phyloP scores from a whole-genome alignment of 129 eudicot species.

The Pulicaria dysenterica region DNA sequence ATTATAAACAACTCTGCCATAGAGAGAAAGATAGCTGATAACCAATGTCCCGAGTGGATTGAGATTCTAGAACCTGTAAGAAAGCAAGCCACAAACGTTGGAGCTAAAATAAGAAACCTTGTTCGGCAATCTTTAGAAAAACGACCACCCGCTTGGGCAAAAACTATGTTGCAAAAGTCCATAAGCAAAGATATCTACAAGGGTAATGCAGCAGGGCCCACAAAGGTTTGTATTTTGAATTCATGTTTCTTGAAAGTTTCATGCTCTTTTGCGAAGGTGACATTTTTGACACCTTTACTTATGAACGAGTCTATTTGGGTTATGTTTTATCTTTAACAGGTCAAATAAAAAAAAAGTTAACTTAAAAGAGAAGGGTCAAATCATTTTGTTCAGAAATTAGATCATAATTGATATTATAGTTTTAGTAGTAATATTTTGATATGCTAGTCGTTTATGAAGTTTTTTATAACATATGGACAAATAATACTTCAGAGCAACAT shows the following conservation, averaged over 20 bases:
- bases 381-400: neutral
- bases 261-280: neutral
- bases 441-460: neutral
- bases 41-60: constrained; percentile 79
- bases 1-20: constrained; percentile 40
- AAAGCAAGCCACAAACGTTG: constrained; percentile 91
- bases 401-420: neutral
- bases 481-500: neutral
- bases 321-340: neutral
- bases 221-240: constrained; percentile 59
- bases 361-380: neutral
- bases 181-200: constrained; percentile 91
- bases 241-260: neutral
- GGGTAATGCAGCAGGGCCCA: constrained; percentile 99
- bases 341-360: neutral
- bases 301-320: neutral
- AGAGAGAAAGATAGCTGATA: constrained; percentile 33
- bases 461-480: neutral
- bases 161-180: constrained; percentile 60
- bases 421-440: neutral
- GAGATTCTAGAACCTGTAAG: constrained; percentile 79
- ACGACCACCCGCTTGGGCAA: constrained; percentile 95
- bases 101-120: constrained; percentile 79
- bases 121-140: constrained; percentile 59
- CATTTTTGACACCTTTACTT: neutral